phyloP scores from a whole-genome alignment of 768 basidiomycete species.

The Agaricus blazei region DNA sequence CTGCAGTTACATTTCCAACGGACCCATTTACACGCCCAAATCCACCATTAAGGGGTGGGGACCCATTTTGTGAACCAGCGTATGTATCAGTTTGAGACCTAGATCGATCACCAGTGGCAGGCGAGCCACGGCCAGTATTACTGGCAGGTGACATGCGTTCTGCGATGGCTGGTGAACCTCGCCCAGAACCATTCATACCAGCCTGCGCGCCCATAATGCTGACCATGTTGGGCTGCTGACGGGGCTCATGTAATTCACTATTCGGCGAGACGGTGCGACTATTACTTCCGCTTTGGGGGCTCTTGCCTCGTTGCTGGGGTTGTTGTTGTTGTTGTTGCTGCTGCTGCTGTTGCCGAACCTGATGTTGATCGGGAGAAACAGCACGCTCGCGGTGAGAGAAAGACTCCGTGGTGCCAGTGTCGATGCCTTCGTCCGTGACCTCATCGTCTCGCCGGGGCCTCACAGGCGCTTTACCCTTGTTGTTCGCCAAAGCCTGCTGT shows the following conservation, averaged over 20 bases:
- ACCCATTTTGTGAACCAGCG: constrained; percentile 37
- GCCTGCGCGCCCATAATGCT: constrained; percentile 51
- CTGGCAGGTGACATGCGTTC: constrained; percentile 28
- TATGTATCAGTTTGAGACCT: constrained; percentile 28
- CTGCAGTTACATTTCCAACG: constrained; percentile 65
- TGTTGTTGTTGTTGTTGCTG: constrained; percentile 10
- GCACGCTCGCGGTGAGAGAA: constrained; percentile 32
- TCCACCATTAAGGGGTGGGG: constrained; percentile 48
- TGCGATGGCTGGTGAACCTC: constrained; percentile 30
- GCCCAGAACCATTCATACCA: constrained; percentile 38
- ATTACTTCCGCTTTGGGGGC: constrained; percentile 20
- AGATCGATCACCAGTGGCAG: constrained; percentile 31
- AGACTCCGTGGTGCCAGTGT: constrained; percentile 44
- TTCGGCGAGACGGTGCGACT: constrained; percentile 8
- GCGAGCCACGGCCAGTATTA: constrained; percentile 30
- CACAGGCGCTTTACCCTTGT: constrained; percentile 47
- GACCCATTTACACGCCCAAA: constrained; percentile 43
- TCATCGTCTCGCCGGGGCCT: constrained; percentile 47
- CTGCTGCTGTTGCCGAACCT: constrained; percentile 16
- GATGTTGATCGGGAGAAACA: constrained; percentile 50
- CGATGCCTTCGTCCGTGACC: constrained; percentile 52
- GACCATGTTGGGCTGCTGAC: constrained; percentile 46
- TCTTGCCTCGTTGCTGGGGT: constrained; percentile 10
- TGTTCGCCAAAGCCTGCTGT: constrained; percentile 24
- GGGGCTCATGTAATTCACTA: constrained; percentile 1